A percentile compares a stretch with the other conserved stretches of the same genome.
phyloP scores from a whole-genome alignment of 2,329 filamentous ascomycete genomes.

The Zymoseptoria brevis region DNA sequence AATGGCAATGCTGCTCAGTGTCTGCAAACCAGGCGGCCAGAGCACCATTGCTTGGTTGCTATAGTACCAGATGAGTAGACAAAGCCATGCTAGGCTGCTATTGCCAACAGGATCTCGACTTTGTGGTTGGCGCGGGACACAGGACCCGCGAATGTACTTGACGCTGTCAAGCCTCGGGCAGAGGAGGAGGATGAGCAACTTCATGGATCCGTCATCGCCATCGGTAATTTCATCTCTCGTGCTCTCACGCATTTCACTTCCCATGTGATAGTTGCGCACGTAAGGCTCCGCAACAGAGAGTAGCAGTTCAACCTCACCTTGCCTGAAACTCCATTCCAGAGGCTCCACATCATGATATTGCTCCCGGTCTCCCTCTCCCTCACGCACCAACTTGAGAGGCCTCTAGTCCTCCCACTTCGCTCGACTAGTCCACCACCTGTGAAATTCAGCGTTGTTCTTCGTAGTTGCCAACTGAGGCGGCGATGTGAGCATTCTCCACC shows the following conservation, averaged over 20 bases:
- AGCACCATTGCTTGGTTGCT: background rate
- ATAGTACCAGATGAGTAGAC: background rate
- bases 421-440: background rate
- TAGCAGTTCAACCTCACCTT: background rate
- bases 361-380: background rate
- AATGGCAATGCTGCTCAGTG: background rate
- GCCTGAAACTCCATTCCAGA: background rate
- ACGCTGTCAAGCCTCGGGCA: background rate
- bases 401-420: background rate
- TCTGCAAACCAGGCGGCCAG: background rate
- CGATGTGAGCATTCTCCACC: background rate
- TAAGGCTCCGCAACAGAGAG: background rate
- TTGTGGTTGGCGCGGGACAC: background rate
- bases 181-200: background rate
- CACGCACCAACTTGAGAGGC: background rate
- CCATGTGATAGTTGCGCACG: background rate
- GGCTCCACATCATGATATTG: background rate
- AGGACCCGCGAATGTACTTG: background rate
- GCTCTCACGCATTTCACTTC: background rate
- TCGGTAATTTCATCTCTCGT: background rate
- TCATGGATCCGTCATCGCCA: background rate
- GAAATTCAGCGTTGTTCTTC: too few species aligned
- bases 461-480: too few species aligned
- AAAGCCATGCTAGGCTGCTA: background rate
- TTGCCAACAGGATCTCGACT: background rate